phyloP scores from a whole-genome alignment of 495 filamentous ascomycete genomes.

The Cenococcum geophilum region DNA sequence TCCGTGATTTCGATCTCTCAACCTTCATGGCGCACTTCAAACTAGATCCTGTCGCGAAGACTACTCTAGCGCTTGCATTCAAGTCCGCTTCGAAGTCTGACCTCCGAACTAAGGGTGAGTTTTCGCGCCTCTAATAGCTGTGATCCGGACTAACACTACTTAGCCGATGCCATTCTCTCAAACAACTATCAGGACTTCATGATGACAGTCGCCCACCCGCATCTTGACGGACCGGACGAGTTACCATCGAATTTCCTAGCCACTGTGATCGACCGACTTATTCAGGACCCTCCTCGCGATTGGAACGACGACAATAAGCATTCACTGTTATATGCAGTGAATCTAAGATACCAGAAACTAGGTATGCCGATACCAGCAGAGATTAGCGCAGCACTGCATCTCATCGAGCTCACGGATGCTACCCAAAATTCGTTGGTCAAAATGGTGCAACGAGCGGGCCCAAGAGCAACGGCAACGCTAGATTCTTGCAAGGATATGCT shows the following conservation, averaged over 20 bases:
- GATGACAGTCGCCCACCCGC: constrained; percentile 43
- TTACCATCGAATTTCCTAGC: constrained; percentile 61
- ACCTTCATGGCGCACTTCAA: constrained; percentile 92
- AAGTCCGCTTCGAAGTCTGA: constrained; percentile 71
- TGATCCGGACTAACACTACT: constrained; percentile 27
- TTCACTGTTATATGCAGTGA: constrained; percentile 60
- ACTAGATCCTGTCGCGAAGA: constrained; percentile 78
- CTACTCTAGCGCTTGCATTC: constrained; percentile 81
- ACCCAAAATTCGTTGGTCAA: constrained; percentile 58
- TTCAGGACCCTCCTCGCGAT: constrained; percentile 71
- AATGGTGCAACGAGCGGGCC: constrained; percentile 70
- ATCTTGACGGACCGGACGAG: constrained; percentile 54
- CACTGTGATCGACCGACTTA: constrained; percentile 71
- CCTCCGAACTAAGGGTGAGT: constrained; percentile 79
- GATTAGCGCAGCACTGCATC: constrained; percentile 65
- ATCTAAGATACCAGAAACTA: constrained; percentile 58
- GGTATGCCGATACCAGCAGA: constrained; percentile 59
- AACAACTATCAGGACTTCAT: constrained; percentile 70
- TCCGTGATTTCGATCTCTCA: constrained; percentile 87
- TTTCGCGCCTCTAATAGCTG: neutral
- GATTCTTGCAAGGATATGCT: constrained; percentile 58
- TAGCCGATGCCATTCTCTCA: constrained; percentile 77
- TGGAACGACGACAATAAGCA: constrained; percentile 70
- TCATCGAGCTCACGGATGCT: constrained; percentile 62
- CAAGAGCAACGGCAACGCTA: constrained; percentile 49